A percentile compares a stretch with the other conserved stretches of the same genome.
phyloP scores from a whole-genome alignment of 495 filamentous ascomycete species.

The Podospora pseudocomata region DNA sequence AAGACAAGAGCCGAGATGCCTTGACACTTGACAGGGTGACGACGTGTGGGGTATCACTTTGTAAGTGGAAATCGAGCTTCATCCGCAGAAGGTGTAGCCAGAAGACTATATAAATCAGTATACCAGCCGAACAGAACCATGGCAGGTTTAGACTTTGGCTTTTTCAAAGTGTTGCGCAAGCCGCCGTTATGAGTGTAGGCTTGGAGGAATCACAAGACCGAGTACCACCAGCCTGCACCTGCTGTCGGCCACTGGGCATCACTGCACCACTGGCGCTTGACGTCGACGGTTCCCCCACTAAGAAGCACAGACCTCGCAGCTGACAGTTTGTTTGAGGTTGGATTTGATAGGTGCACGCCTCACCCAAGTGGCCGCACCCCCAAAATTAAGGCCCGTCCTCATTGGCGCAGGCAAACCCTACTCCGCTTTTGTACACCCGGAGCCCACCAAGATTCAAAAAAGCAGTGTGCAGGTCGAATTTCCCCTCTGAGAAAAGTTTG shows the following conservation, averaged over 20 bases:
- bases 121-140: background rate
- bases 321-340: background rate
- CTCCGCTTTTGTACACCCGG: slow-evolving; percentile 25
- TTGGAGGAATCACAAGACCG: slow-evolving; percentile 3
- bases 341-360: slow-evolving; percentile 13
- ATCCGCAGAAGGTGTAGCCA: background rate
- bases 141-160: background rate
- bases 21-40: background rate
- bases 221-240: background rate
- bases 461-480: slow-evolving; percentile 32
- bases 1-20: background rate
- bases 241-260: slow-evolving; percentile 8
- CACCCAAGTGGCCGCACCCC: background rate
- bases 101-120: background rate
- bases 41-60: background rate
- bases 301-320: slow-evolving; percentile 10
- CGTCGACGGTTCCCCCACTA: slow-evolving; percentile 20
- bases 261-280: slow-evolving; percentile 18
- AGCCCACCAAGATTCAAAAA: slow-evolving; percentile 40
- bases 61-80: background rate
- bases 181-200: background rate
- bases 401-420: slow-evolving; percentile 33
- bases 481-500: slow-evolving; percentile 30
- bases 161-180: background rate
- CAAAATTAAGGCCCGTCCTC: background rate